These are phyloP conservation scores for Plectosphaerella plurivora DNA, from an alignment of 2,329 filamentous ascomycete genomes.

Conservation along the genomic window DNA sequence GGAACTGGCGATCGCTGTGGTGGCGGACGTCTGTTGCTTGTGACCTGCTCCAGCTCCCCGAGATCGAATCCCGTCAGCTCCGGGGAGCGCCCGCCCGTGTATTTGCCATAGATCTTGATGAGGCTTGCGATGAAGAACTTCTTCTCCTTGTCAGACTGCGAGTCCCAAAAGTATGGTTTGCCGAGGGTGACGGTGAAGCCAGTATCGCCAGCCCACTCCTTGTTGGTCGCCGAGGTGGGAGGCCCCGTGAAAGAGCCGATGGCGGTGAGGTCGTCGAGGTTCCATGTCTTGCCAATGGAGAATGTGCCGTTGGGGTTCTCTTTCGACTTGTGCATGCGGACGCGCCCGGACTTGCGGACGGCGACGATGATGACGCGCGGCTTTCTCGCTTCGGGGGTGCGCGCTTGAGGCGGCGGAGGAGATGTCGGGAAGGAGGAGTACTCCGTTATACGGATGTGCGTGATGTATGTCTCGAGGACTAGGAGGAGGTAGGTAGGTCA, in stretches of 20 bases:
- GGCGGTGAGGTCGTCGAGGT: conserved; percentile 76
- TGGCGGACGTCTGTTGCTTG: conserved; percentile 38
- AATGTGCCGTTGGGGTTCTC: conserved; percentile 93
- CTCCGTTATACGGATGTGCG: conserved; percentile 88
- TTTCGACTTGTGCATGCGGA: conserved; percentile 93
- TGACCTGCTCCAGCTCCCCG: conserved; percentile 70
- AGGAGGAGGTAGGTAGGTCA: conserved; percentile 6
- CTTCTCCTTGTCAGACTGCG: conserved; percentile 90
- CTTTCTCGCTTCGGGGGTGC: conserved; percentile 71
- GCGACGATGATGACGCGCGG: conserved; percentile 87
- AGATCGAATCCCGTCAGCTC: conserved; percentile 78
- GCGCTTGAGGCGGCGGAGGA: conserved; percentile 77
- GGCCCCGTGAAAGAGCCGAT: conserved; percentile 77
- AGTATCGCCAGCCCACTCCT: conserved; percentile 75
- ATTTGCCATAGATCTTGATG: conserved; percentile 95
- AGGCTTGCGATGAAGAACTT: conserved; percentile 97
- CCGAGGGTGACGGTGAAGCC: conserved; percentile 86
- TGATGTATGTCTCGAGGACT: conserved; percentile 95
- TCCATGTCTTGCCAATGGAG: conserved; percentile 98
- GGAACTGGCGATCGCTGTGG: conserved; percentile 19
- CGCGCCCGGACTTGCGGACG: conserved; percentile 85
- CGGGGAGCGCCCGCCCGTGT: conserved; percentile 81
- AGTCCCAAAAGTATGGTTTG: conserved; percentile 97
- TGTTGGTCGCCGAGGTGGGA: conserved; percentile 49
- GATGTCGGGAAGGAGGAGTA: conserved; percentile 77